These are phyloP conservation scores for Ustilago trichophora DNA, from an alignment of 1,284 basidiomycete species.

Conservation along the genomic window DNA sequence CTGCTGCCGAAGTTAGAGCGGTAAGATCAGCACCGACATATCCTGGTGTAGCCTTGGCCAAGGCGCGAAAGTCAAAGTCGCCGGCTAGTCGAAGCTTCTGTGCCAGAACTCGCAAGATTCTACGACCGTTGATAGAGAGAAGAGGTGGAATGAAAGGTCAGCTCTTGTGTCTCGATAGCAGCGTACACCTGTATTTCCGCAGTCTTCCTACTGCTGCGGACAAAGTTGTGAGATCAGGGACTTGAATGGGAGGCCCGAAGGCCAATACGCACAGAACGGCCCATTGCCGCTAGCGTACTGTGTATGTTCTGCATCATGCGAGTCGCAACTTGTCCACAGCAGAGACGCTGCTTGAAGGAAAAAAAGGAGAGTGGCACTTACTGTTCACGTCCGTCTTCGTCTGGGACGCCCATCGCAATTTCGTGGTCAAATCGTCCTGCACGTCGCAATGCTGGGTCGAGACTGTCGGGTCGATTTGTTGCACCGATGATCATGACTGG, in stretches of 20 bases:
- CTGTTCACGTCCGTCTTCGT: constrained; percentile 80
- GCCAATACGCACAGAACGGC: constrained; percentile 44
- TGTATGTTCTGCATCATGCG: constrained; percentile 48
- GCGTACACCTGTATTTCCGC: background rate
- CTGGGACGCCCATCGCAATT: constrained; percentile 95
- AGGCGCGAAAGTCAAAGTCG: constrained; percentile 82
- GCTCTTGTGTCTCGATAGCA: background rate
- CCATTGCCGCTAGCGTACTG: constrained; percentile 48
- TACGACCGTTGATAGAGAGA: constrained; percentile 3
- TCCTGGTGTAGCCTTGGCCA: constrained; percentile 93
- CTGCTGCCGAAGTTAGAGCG: constrained; percentile 89
- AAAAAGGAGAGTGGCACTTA: constrained; percentile 68
- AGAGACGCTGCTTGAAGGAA: constrained; percentile 69
- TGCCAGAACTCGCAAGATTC: constrained; percentile 61
- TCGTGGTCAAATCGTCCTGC: constrained; percentile 97
- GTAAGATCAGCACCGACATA: constrained; percentile 96
- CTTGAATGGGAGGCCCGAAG: constrained; percentile 57
- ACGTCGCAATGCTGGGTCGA: constrained; percentile 89
- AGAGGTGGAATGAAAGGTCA: constrained; percentile 5
- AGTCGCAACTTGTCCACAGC: constrained; percentile 6
- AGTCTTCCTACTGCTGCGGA: constrained; percentile 1
- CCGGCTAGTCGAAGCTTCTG: constrained; percentile 68
- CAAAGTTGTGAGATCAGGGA: constrained; percentile 38
- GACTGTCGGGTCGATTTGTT: constrained; percentile 91
- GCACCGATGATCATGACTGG: constrained; percentile 95